These are phyloP conservation scores for Pneumocystis murina DNA, from an alignment of 1,139 yeast genomes.

Conservation along the genomic window DNA sequence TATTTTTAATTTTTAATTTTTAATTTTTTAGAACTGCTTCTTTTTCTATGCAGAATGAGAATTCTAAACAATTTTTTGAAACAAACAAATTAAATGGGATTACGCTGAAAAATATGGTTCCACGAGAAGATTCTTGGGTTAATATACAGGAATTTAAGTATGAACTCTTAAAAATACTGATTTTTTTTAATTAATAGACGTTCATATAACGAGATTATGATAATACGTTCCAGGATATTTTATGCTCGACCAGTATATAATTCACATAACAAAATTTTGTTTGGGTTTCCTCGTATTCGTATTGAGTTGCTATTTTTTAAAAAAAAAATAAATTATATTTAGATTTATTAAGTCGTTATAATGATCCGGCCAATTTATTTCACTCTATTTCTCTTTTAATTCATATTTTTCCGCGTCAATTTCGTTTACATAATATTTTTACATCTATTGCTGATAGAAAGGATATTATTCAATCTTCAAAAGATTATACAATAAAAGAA, in stretches of 20 bases:
- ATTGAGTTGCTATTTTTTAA: background rate
- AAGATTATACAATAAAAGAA: constrained; percentile 4
- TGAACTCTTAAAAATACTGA: background rate
- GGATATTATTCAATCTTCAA: constrained; percentile 3
- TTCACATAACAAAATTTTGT: constrained; percentile 1
- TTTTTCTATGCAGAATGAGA: background rate
- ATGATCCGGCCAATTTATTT: background rate
- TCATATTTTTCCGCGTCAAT: constrained; percentile 14
- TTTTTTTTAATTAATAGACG: constrained; percentile 1
- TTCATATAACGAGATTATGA: constrained; percentile 3
- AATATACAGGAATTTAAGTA: background rate
- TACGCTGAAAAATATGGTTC: background rate
- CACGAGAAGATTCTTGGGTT: background rate
- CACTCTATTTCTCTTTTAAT: constrained; percentile 9
- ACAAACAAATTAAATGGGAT: background rate
- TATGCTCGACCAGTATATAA: constrained; percentile 7
- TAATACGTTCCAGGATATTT: constrained; percentile 11
- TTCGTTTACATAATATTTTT: constrained; percentile 10
- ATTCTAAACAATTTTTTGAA: background rate
- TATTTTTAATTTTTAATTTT: background rate
- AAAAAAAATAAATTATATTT: background rate
- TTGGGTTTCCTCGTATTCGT: constrained; percentile 7
- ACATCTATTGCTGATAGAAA: constrained; percentile 5
- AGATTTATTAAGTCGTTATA: constrained; percentile 4
- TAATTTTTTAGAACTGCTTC: background rate